Evolutionary conservation across 2,329 filamentous ascomycete genomes (phyloP).

Genomic region (Pyrenophora tritici-repentis): DNA sequence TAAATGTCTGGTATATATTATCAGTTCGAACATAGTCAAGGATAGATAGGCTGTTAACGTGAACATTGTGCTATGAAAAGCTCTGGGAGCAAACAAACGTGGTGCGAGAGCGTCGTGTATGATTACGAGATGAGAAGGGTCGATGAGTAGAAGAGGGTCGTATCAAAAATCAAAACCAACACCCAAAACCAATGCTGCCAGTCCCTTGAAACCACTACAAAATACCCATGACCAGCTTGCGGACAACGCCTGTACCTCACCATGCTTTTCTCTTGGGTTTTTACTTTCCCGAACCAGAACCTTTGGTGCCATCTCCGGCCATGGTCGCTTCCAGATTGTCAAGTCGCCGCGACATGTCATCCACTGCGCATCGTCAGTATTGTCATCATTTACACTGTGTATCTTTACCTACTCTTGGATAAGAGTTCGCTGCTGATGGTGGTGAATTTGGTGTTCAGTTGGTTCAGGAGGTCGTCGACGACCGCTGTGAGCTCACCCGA

Average conservation of each 20-base stretch:
- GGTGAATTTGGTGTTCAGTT: constrained; percentile 83
- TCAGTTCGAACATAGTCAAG: neutral
- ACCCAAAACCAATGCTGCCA: constrained; percentile 5
- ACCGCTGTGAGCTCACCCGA: constrained; percentile 72
- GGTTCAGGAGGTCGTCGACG: constrained; percentile 84
- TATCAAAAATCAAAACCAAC: constrained; percentile 1
- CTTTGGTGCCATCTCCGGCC: constrained; percentile 54
- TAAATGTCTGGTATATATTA: constrained; percentile 50
- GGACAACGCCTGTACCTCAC: neutral
- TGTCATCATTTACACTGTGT: neutral
- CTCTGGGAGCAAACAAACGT: neutral
- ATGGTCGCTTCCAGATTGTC: constrained; percentile 81
- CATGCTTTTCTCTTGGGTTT: neutral
- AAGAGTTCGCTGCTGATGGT: constrained; percentile 85
- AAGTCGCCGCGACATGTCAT: constrained; percentile 86
- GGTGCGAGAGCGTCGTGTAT: constrained; percentile 15
- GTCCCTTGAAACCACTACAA: neutral
- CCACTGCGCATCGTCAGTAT: constrained; percentile 63
- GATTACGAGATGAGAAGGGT: constrained; percentile 21
- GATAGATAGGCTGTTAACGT: neutral
- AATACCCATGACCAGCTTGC: neutral
- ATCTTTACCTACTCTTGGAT: constrained; percentile 71
- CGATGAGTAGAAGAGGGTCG: neutral
- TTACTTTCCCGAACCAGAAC: constrained; percentile 31
- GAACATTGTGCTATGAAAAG: neutral